Evolutionary conservation across 805 yeast genomes (phyloP), one percentile per base, ranked within the genome.

Genomic region (Candida dendrica): DNA sequence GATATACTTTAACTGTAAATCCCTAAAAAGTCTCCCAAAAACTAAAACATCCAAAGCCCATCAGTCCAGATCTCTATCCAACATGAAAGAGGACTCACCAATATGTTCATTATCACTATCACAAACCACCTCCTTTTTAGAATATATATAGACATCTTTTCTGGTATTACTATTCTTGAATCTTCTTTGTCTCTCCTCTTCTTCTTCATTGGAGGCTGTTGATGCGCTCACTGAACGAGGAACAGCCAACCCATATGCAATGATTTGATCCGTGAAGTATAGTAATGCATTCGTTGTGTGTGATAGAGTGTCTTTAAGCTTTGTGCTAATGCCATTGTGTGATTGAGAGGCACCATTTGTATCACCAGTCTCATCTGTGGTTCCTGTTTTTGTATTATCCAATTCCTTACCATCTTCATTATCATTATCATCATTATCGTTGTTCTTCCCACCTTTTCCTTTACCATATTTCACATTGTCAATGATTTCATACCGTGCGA

Each of bases 181-280:
- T 41, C 54, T 38, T 32, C 55, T 48, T 18, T 62, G 55, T 24
- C 56, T 43, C 33, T 53, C 50, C 46, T 52, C 51, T 37, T 52
- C 38, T 30, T 43, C 41, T 34, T 36, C 48, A 13, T 44, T 43
- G 15, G 58, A 51, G 19, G 26, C 52, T 51, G 36, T 56, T 57
- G 6, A 53, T 6, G 37, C 60, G 33, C 64, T 41, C 40, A 72
- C 69, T 0, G 81, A 72, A 38, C 78, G 55, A 1, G 81, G 78
- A 4, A 74, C 70, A 4, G 80, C 78, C 48, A 79, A 60, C n/a
- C 80, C 79, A 38, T 75, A 73, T 13, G 77, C 74, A 39, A 79
- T 75, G 15, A 76, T 63, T 31, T 66, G 68, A 55, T 77, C 83
- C 1, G 83, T 74, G 38, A 72, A 58, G 44, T 64, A 60, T 31